These are phyloP conservation scores for Nemania bipapillata DNA, from an alignment of 2,329 filamentous ascomycete genomes.

Conservation along the genomic window DNA sequence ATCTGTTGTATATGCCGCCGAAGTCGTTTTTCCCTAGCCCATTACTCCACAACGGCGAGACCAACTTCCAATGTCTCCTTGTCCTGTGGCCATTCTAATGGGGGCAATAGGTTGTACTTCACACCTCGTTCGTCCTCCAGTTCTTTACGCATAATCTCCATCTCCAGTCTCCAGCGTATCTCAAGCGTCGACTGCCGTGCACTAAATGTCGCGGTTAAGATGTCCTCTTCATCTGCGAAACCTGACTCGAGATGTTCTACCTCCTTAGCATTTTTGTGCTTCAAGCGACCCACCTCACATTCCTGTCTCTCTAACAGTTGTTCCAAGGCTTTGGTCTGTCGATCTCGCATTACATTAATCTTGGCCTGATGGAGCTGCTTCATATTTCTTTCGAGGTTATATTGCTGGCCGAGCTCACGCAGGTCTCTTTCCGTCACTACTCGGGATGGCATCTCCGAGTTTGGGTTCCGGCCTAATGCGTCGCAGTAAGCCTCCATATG, in stretches of 20 bases:
- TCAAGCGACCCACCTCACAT: constrained; percentile 61
- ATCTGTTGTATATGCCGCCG: not conserved
- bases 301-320: constrained; percentile 67
- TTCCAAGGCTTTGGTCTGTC: constrained; percentile 70
- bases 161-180: constrained; percentile 63
- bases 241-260: constrained; percentile 60
- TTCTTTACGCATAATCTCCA: constrained; percentile 65
- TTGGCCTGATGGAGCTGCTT: constrained; percentile 68
- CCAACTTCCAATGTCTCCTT: constrained; percentile 43
- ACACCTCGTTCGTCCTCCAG: constrained; percentile 59
- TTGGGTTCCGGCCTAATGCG: constrained; percentile 59
- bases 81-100: constrained; percentile 57
- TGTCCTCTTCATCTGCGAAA: constrained; percentile 63
- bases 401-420: constrained; percentile 69
- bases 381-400: constrained; percentile 69
- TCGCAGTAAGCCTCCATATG: constrained; percentile 75
- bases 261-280: constrained; percentile 60
- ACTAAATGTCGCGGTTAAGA: constrained; percentile 58
- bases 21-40: not conserved
- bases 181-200: constrained; percentile 59
- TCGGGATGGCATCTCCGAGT: constrained; percentile 58
- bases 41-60: constrained; percentile 40
- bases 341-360: constrained; percentile 73
- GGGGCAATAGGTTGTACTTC: constrained; percentile 56
- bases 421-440: constrained; percentile 69